Conservation (phyloP, 2,329 filamentous ascomycete genomes). For the Rutstroemia sp. region DNA sequence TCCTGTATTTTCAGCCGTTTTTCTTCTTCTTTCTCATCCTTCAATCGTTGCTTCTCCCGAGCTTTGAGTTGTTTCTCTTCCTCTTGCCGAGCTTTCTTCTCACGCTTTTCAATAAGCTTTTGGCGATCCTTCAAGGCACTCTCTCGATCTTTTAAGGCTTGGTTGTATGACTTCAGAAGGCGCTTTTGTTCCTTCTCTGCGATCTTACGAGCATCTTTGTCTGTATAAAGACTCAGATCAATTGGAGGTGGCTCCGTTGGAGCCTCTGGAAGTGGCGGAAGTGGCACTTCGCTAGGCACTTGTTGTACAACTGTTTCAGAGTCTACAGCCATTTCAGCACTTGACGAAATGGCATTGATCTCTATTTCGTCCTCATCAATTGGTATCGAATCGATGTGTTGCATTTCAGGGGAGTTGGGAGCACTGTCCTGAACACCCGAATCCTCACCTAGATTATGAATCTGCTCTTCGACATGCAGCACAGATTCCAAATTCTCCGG, state of each 20-base stretch:
- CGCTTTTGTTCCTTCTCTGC: conserved; percentile 62
- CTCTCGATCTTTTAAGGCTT: conserved; percentile 58
- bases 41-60: conserved; percentile 27
- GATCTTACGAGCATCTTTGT: conserved; percentile 59
- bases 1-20: conserved; percentile 18
- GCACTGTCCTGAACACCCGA: conserved; percentile 23
- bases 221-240: conserved; percentile 49
- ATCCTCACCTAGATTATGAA: conserved; percentile 21
- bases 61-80: conserved; percentile 31
- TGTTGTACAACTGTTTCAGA: not conserved
- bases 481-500: conserved; percentile 32
- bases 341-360: not conserved
- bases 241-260: conserved; percentile 49
- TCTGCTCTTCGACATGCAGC: conserved; percentile 26
- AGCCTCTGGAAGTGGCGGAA: conserved; percentile 42
- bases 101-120: conserved; percentile 50
- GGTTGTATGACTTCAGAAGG: conserved; percentile 56
- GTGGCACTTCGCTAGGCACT: conserved; percentile 31
- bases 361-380: conserved; percentile 28
- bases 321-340: not conserved
- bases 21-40: conserved; percentile 29
- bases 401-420: conserved; percentile 25
- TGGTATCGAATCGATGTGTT: conserved; percentile 35
- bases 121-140: conserved; percentile 56
- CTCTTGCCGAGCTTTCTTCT: conserved; percentile 35